These are phyloP conservation scores for Wickerhamomyces ciferrii DNA, from an alignment of 805 yeast species.

Conservation along the genomic window DNA sequence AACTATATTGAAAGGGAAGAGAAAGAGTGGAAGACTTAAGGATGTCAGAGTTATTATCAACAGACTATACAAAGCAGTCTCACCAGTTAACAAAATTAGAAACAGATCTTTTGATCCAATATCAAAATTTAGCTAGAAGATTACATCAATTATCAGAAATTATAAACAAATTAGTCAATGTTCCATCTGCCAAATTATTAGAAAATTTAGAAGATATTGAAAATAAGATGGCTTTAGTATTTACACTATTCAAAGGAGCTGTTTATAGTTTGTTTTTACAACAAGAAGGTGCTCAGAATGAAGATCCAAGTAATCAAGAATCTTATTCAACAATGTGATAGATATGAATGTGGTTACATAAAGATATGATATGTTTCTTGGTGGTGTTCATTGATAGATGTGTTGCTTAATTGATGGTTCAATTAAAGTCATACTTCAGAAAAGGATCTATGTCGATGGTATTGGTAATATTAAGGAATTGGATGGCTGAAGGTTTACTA, in stretches of 20 bases:
- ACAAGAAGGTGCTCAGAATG: slow-evolving; percentile 27
- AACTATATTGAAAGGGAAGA: not conserved
- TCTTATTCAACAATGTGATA: not conserved
- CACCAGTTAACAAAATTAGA: slow-evolving; percentile 29
- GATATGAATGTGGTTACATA: not conserved
- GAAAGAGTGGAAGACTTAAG: not conserved
- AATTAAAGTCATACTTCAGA: no score
- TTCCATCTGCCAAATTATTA: slow-evolving; percentile 28
- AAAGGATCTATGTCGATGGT: no score
- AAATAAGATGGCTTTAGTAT: slow-evolving; percentile 56
- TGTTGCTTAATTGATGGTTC: no score
- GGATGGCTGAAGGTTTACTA: no score
- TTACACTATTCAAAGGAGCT: slow-evolving; percentile 64
- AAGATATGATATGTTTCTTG: no score
- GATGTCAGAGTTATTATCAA: slow-evolving; percentile 1
- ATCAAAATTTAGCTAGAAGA: slow-evolving; percentile 31
- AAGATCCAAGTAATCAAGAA: not conserved
- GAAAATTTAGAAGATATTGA: slow-evolving; percentile 57
- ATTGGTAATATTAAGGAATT: no score
- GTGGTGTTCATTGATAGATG: no score
- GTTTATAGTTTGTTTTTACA: slow-evolving; percentile 61
- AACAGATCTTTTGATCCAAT: slow-evolving; percentile 29
- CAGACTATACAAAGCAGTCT: slow-evolving; percentile 16
- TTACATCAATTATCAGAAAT: slow-evolving; percentile 20
- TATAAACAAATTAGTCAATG: slow-evolving; percentile 17